Evolutionary conservation across 148 eudicot genomes (phyloP).

Genomic region (Camellia sinensis): DNA sequence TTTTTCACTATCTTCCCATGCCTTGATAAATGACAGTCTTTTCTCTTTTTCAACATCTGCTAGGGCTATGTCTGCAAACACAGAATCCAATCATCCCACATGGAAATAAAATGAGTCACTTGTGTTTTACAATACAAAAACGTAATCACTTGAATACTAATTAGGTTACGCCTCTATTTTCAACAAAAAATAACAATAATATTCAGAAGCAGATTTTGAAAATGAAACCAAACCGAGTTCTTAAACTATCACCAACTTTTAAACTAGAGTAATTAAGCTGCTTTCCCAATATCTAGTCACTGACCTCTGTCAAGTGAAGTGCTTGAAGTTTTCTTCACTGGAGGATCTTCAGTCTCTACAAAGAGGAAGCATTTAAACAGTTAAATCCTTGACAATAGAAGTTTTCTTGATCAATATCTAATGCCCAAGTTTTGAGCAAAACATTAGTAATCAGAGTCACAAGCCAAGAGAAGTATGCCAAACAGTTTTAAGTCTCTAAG

Average conservation of each 20-base stretch:
- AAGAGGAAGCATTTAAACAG: neutral
- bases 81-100: neutral
- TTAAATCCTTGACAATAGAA: neutral
- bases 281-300: neutral
- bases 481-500: neutral
- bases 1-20: conserved; percentile 94
- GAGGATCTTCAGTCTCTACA: conserved; percentile 31
- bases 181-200: neutral
- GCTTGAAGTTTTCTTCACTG: conserved; percentile 24
- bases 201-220: no score
- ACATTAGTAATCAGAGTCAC: neutral
- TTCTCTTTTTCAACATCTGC: conserved; percentile 68
- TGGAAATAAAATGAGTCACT: neutral
- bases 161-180: neutral
- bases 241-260: neutral
- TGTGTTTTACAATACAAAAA: neutral
- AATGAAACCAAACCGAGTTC: no score
- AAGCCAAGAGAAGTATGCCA: neutral
- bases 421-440: conserved; percentile 2
- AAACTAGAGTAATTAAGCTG: neutral
- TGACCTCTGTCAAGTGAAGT: conserved; percentile 40
- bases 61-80: conserved; percentile 55
- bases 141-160: neutral
- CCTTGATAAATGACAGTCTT: conserved; percentile 76
- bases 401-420: neutral